Conservation (phyloP, 768 basidiomycete species). For the Termitomyces sp. region DNA sequence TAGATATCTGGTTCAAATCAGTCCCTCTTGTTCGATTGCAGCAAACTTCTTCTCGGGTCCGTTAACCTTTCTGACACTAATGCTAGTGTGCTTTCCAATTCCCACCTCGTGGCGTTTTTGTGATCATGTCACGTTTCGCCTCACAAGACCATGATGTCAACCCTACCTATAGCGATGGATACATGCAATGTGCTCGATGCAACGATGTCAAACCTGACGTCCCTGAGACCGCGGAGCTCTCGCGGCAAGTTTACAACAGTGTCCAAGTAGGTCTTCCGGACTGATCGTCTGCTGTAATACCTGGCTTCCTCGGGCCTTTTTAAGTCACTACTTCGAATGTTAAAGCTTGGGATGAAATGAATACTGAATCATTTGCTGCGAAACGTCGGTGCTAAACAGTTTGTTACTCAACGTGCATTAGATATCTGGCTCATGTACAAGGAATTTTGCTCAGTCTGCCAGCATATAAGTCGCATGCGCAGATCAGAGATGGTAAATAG, state of each 20-base stretch:
- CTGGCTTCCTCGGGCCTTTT: neutral
- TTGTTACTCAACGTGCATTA: neutral
- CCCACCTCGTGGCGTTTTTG: no score
- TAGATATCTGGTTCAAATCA: neutral
- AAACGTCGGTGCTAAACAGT: neutral
- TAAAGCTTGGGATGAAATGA: no score
- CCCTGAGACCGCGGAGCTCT: no score
- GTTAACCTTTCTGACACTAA: neutral
- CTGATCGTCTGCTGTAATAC: neutral
- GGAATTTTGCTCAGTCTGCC: neutral
- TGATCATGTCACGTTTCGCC: no score
- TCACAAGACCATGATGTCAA: no score
- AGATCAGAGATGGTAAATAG: neutral
- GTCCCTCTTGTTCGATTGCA: neutral
- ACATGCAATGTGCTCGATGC: neutral
- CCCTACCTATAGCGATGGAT: neutral
- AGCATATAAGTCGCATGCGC: neutral
- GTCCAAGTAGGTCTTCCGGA: neutral
- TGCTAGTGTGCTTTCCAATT: no score
- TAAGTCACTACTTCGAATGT: no score
- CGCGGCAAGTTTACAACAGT: no score
- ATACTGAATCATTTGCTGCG: no score
- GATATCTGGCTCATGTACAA: neutral
- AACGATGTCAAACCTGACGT: neutral
- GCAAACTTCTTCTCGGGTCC: neutral